These are phyloP conservation scores for Trypanosoma brucei DNA, from an alignment of 208 protist species.

Conservation along the genomic window DNA sequence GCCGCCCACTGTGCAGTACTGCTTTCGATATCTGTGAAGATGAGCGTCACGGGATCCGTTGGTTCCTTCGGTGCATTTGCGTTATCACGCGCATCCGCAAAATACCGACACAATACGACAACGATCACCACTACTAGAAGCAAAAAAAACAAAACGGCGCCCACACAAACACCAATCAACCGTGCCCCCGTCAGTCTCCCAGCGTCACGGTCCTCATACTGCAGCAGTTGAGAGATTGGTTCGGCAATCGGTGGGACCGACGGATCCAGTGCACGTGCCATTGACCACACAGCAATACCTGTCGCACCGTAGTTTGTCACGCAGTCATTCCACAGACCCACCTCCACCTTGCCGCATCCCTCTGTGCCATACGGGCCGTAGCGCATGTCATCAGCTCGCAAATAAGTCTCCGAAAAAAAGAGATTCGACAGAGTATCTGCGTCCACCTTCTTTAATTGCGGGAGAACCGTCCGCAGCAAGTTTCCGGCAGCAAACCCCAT, in stretches of 20 bases:
- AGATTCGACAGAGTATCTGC: neutral
- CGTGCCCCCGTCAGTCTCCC: slow-evolving; percentile 8
- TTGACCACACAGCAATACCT: slow-evolving; percentile 20
- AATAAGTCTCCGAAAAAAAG: neutral
- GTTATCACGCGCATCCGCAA: slow-evolving; percentile 14
- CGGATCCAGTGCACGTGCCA: slow-evolving; percentile 19
- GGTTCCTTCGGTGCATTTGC: slow-evolving; percentile 32
- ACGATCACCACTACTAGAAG: slow-evolving; percentile 4
- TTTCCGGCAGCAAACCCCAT: neutral
- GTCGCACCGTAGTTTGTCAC: slow-evolving; percentile 40
- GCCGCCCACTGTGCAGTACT: slow-evolving; percentile 67
- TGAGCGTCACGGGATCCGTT: slow-evolving; percentile 3
- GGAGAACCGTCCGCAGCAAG: neutral
- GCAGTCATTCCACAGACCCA: slow-evolving; percentile 3
- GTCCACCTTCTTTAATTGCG: neutral
- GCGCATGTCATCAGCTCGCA: slow-evolving; percentile 12
- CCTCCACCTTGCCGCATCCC: neutral
- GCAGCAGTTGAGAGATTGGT: neutral
- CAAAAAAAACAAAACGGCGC: neutral
- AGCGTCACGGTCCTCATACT: slow-evolving; percentile 22
- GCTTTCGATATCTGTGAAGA: slow-evolving; percentile 57
- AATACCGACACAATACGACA: neutral
- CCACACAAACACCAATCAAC: slow-evolving; percentile 26
- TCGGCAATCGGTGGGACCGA: neutral
- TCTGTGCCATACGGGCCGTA: slow-evolving; percentile 13